Base-by-base conservation (phyloP, 495 filamentous ascomycete genomes). In the Hypoxylon lenormandii region DNA sequence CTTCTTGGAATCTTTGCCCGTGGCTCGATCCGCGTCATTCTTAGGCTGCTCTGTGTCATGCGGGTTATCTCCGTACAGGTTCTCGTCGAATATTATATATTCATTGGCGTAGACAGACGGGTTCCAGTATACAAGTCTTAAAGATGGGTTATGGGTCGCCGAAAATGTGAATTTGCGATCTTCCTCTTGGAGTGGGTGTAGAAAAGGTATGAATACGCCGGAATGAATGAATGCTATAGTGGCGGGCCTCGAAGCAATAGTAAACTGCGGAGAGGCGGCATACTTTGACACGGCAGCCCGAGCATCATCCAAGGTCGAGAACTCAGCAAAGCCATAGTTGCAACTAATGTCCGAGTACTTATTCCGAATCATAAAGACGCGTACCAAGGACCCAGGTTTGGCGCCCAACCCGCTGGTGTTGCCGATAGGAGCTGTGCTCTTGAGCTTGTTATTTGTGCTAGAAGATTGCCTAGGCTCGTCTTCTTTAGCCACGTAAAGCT, bases 251-350 rank as follows among this genome's bases (percentile, higher is more conserved):
- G 92, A 94, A 0, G 90, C 87, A 54, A 97, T 93, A 4, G 92
- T 94, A 68, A 96, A 96, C 66, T 90, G 92, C 5, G 92, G 88
- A 45, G 90, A 87, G 1, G 88, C 90, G 13, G 88, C 87, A 68
- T 90, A 90, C 62, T 93, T 91, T 4, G 83, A 80, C 60, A 95
- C 78, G 2, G 93, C 93, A 33, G 87, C 90, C 79, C 88, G 86
- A 1, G 93, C 92, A 77, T 96, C 93, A 79, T 92, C 77, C 40
- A 84, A 68, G 0, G 77, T 91, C n/a, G 85, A 87, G 73, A 94
- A 97, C 75, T 97, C 93, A 19, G 91, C 93, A 74, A 97, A 97
- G 0, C 93, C 93, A 70, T 92, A 97, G 48, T 89, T 86, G 88
- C 91, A 94, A 60, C 90, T 93, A 51, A 93, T 90, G 58, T 92